A percentile compares a stretch with the other conserved stretches of the same genome.
Evolutionary conservation across 257 asterid genomes (phyloP).

Genomic region (Solanum rostratum): DNA sequence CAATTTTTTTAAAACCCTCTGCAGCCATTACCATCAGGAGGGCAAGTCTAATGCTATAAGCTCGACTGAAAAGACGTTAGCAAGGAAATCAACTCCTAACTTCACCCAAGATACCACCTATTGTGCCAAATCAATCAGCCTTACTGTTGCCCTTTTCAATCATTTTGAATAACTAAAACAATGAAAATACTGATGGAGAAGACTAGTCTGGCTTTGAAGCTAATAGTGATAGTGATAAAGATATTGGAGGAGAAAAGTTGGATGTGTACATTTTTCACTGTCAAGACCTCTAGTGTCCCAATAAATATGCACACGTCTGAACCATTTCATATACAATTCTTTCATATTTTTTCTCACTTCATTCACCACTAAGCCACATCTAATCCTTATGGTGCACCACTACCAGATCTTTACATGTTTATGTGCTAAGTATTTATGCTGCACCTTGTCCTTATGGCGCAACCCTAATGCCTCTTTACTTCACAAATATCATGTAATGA

Average conservation of each 20-base stretch:
- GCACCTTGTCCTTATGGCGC: background rate
- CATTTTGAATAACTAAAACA: background rate
- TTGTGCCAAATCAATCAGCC: background rate
- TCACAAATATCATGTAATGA: background rate
- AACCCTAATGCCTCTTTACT: background rate
- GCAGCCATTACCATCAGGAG: too few species aligned
- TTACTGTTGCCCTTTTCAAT: background rate
- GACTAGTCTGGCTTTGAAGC: background rate
- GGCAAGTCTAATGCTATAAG: too few species aligned
- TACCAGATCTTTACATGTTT: background rate
- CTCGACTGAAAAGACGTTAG: background rate
- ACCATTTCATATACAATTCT: background rate
- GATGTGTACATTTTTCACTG: background rate
- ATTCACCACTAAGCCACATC: background rate
- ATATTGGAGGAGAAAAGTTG: background rate
- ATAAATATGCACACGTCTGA: background rate
- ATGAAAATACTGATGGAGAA: background rate
- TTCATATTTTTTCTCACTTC: background rate
- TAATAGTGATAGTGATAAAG: background rate
- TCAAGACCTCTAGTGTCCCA: background rate
- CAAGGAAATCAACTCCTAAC: too few species aligned
- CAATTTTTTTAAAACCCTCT: too few species aligned
- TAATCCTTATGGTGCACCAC: background rate
- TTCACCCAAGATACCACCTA: too few species aligned
- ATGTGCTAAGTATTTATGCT: background rate